Evolutionary conservation across 1,284 basidiomycete species (phyloP).

Genomic region (Tylopilus sp.): DNA sequence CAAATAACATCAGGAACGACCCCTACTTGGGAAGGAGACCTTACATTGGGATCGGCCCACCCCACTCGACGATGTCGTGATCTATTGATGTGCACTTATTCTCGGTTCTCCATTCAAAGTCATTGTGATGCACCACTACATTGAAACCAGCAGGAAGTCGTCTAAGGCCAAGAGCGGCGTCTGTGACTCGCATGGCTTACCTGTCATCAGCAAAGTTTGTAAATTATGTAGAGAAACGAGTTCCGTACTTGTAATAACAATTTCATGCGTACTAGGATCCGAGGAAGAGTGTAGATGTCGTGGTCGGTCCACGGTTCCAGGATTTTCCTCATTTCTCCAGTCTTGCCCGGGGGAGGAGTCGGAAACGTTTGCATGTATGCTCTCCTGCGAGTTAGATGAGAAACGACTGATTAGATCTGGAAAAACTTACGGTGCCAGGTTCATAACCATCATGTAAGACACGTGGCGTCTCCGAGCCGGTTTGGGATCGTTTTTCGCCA

Average conservation of each 20-base stretch:
- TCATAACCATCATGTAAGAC: no score
- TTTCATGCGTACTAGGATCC: background rate
- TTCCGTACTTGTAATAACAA: background rate
- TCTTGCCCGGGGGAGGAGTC: no score
- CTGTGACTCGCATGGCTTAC: background rate
- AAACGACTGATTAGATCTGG: no score
- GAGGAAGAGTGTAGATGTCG: background rate
- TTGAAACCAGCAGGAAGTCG: background rate
- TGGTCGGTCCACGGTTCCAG: background rate
- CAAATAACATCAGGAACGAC: background rate
- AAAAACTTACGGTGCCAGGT: no score
- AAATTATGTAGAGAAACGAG: background rate
- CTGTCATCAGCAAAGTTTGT: no score
- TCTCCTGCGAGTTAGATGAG: no score
- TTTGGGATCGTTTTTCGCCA: no score
- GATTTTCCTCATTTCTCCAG: background rate
- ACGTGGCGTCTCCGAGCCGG: no score
- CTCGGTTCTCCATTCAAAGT: background rate
- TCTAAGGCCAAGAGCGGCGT: no score
- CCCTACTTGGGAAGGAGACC: background rate
- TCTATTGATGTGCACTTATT: background rate
- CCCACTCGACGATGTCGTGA: background rate
- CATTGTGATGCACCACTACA: background rate
- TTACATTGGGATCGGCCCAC: background rate
- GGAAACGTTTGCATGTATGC: no score